phyloP scores from a whole-genome alignment of 768 basidiomycete species.

The Floccularia luteovirens region DNA sequence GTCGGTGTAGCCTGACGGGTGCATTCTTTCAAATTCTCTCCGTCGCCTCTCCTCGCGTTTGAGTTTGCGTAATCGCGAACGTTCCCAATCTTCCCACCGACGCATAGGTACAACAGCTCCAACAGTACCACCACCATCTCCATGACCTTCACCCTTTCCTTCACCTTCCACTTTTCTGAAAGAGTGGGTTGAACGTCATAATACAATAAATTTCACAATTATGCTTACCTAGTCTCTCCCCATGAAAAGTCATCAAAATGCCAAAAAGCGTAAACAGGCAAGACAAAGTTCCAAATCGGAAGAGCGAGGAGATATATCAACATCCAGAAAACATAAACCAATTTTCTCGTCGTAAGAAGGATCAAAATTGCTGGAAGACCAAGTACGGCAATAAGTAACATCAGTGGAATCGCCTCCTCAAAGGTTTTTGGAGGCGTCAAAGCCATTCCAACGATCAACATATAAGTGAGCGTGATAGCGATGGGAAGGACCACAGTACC shows the following conservation, averaged over 20 bases:
- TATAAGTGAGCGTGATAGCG: conserved; percentile 87
- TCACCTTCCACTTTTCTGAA: conserved; percentile 93
- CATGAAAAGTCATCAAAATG: conserved; percentile 99
- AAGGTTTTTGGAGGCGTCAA: conserved; percentile 78
- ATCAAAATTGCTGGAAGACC: conserved; percentile 92
- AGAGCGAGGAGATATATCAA: conserved; percentile 86
- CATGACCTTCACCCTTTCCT: conserved; percentile 71
- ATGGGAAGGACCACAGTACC: conserved; percentile 91
- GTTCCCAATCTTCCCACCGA: conserved; percentile 99
- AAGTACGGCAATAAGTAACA: conserved; percentile 84
- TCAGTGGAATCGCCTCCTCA: conserved; percentile 88
- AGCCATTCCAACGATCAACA: conserved; percentile 76
- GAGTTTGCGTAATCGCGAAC: conserved; percentile 86
- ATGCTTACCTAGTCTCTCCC: conserved; percentile 89
- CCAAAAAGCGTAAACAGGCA: conserved; percentile 97
- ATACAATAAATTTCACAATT: neutral
- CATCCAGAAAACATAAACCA: conserved; percentile 99
- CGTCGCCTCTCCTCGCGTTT: conserved; percentile 79
- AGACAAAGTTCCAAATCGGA: conserved; percentile 93
- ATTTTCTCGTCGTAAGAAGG: conserved; percentile 87
- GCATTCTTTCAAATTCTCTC: conserved; percentile 72
- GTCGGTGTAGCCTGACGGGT: conserved; percentile 59
- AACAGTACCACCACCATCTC: conserved; percentile 43
- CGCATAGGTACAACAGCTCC: conserved; percentile 76
- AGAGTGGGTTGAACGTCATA: conserved; percentile 9